Evolutionary conservation across 139 green algal genomes (phyloP).

Genomic region (Chlorella vulgaris): DNA sequence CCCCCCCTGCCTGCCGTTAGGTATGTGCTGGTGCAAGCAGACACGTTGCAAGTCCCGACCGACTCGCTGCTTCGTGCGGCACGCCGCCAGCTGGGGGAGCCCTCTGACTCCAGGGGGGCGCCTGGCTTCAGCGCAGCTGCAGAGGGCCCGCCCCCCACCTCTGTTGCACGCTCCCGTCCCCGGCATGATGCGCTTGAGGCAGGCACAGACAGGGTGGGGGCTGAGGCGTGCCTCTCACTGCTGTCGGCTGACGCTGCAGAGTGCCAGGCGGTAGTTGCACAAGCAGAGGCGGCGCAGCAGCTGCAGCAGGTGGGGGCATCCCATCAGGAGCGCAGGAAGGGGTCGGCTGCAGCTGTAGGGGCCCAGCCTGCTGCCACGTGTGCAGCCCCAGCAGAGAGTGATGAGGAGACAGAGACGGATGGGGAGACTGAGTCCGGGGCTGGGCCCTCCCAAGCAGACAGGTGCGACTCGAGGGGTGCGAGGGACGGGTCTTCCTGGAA

Average conservation of each 20-base stretch:
- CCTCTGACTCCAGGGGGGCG: not conserved
- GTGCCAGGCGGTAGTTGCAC: not conserved
- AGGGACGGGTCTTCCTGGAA: too few species aligned
- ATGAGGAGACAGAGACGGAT: constrained; percentile 6
- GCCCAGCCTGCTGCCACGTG: not conserved
- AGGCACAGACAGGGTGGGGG: too few species aligned
- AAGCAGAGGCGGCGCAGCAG: not conserved
- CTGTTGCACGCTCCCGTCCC: constrained; percentile 6
- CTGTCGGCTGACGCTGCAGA: not conserved
- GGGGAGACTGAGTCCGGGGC: not conserved
- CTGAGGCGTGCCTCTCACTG: not conserved
- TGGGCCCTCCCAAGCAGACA: not conserved
- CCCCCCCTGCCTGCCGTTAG: not conserved
- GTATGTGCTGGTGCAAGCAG: constrained; percentile 21
- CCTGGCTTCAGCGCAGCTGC: not conserved
- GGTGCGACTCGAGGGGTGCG: not conserved
- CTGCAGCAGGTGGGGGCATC: not conserved
- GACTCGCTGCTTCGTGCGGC: constrained; percentile 11
- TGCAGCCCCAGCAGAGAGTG: not conserved
- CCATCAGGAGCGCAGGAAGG: not conserved
- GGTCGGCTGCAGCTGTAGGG: not conserved
- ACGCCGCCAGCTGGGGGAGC: constrained; percentile 20
- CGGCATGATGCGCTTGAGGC: too few species aligned
- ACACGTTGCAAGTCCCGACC: constrained; percentile 14
- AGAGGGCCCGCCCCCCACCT: not conserved